Percentiles rank a stretch among this genome's conserved stretches.
phyloP scores from a whole-genome alignment of 2,329 filamentous ascomycete genomes.

The Pseudogymnoascus sp. region DNA sequence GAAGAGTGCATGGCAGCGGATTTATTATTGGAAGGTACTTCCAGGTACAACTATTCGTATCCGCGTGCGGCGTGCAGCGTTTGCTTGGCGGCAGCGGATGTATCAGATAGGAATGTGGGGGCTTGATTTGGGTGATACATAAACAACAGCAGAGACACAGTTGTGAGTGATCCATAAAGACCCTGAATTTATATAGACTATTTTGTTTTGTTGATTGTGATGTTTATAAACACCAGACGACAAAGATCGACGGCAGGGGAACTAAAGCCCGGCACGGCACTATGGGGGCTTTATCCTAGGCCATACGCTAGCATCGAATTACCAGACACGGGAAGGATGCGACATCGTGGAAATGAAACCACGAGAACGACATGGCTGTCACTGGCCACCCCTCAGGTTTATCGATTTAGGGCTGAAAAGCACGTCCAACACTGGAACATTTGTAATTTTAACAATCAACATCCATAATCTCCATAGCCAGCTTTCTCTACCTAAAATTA shows the following conservation, averaged over 20 bases:
- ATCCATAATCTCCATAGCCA: neutral
- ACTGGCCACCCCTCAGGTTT: neutral
- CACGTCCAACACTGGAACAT: neutral
- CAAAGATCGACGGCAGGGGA: neutral
- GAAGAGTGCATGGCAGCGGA: neutral
- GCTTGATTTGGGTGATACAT: neutral
- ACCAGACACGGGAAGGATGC: constrained; percentile 2
- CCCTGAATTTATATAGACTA: neutral
- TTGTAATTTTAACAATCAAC: neutral
- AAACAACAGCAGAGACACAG: neutral
- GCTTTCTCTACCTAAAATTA: neutral
- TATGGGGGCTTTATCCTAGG: neutral
- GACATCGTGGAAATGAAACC: neutral
- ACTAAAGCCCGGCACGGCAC: neutral
- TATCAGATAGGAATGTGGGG: neutral
- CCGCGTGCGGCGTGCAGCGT: neutral
- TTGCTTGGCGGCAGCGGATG: neutral
- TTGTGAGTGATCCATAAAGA: neutral
- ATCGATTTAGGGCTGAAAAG: neutral
- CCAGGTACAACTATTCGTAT: constrained; percentile 1
- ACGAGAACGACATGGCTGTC: neutral
- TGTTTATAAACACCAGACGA: neutral
- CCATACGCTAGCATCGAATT: neutral
- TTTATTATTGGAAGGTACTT: constrained; percentile 8
- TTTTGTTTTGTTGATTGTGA: neutral